Conservation (phyloP, 768 basidiomycete species). For the Sarcodon aspratus region DNA sequence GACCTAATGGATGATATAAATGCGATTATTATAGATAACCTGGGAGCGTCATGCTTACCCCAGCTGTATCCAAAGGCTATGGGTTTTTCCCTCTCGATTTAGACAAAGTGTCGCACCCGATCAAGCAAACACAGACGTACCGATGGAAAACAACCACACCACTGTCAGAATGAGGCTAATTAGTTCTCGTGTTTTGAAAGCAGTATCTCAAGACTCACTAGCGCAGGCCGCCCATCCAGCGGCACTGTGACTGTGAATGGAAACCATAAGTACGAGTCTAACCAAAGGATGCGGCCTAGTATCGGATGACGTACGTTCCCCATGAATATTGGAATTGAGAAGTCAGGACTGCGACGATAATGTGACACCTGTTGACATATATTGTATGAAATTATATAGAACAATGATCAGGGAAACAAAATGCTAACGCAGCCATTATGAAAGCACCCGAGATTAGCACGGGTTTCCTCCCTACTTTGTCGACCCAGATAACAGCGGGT, state of each 20-base stretch:
- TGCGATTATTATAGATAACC: not conserved
- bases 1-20: constrained; percentile 19
- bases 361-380: constrained; percentile 38
- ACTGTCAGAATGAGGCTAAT: constrained; percentile 12
- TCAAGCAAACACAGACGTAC: constrained; percentile 16
- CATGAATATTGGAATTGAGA: constrained; percentile 49
- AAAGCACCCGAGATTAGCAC: constrained; percentile 66
- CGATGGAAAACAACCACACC: constrained; percentile 69
- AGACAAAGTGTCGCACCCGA: too few species aligned
- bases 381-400: constrained; percentile 9
- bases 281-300: not conserved
- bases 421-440: constrained; percentile 48
- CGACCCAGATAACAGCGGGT: constrained; percentile 75
- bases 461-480: constrained; percentile 65
- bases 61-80: constrained; percentile 64
- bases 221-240: constrained; percentile 68
- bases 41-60: constrained; percentile 26
- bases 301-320: constrained; percentile 21
- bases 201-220: too few species aligned
- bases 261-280: not conserved
- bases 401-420: constrained; percentile 1
- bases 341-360: constrained; percentile 58
- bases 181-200: too few species aligned
- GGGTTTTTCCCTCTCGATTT: not conserved
- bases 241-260: constrained; percentile 16